Evolutionary conservation across 1,139 yeast species (phyloP), one percentile per base, ranked within the genome.

Genomic region (Petasospora fabianii): DNA sequence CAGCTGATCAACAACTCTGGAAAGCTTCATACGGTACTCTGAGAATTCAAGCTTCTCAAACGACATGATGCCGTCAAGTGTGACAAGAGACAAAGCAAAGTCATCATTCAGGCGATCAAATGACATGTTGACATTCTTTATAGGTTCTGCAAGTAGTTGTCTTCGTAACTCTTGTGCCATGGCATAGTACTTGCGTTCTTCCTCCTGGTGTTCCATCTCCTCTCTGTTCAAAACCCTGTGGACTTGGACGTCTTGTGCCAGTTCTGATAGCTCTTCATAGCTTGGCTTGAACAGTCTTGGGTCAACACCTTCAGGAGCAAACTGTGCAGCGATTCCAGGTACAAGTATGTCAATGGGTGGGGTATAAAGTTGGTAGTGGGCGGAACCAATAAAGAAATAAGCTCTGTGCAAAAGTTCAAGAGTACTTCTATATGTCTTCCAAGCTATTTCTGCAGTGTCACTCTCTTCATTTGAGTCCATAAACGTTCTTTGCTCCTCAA

Each of bases 371-470:
- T 49, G 53, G 30, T 77, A 90, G 57, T 84, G 80, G 0, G 88
- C 81, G 0, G 96, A 83, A 0, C 88, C 98, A 29, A 84, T 66
- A 48, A 87, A 75, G 56, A 88, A 90, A 54, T 75, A 82, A 35
- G 83, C 73, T 40, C 88, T 80, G 58, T 90, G 97, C 17, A 84
- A 62, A 12, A 77, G 57, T 36, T 87, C 84, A 36, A 61, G 27
- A 4, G 54, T 50, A 3, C 47, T 43, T 34, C 62, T 55, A 14
- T 47, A 33, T 11, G 44, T 27, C 6, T n/a, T n/a, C n/a, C n/a
- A n/a, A n/a, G n/a, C n/a, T n/a, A n/a, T n/a, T n/a, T n/a, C n/a
- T n/a, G n/a, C n/a, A n/a, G 38, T 36, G 1, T 58, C 40, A 26
- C 42, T 46, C 27, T 41, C n/a, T 1, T 42, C 44, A 37, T 40